Percentiles rank a stretch among this genome's conserved stretches.
These are phyloP conservation scores for Pneumocystis oryctolagi DNA, from an alignment of 1,139 yeast species.

Conservation along the genomic window DNA sequence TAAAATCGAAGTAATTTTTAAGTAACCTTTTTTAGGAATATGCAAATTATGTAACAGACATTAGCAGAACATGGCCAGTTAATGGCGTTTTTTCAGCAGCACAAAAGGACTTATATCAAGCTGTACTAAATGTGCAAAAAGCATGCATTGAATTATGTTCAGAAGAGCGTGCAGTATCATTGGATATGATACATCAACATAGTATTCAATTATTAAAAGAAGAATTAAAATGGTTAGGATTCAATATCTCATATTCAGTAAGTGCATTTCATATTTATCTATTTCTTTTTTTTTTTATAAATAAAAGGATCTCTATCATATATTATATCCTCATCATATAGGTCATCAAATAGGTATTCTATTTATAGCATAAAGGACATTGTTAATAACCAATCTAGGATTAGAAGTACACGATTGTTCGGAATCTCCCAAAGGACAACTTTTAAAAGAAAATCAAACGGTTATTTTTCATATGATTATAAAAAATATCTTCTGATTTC, in stretches of 20 bases:
- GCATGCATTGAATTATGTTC: slow-evolving; percentile 58
- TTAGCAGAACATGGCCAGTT: slow-evolving; percentile 93
- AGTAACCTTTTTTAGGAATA: slow-evolving; percentile 28
- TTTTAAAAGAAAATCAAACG: slow-evolving; percentile 48
- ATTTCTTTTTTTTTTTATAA: slow-evolving; percentile 34
- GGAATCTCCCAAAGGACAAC: slow-evolving; percentile 8
- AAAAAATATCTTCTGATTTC: not conserved
- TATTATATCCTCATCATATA: slow-evolving; percentile 78
- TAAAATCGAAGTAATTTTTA: not conserved
- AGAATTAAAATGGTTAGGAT: slow-evolving; percentile 63
- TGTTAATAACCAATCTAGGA: slow-evolving; percentile 34
- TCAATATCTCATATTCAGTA: slow-evolving; percentile 25
- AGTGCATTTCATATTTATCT: slow-evolving; percentile 23
- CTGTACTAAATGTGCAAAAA: slow-evolving; percentile 71
- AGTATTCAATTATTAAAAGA: slow-evolving; percentile 44
- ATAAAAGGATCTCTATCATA: slow-evolving; percentile 19
- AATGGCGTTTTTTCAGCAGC: slow-evolving; percentile 54
- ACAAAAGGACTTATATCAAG: slow-evolving; percentile 76
- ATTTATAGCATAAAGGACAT: not conserved
- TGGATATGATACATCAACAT: slow-evolving; percentile 63
- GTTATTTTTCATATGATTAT: slow-evolving; percentile 21
- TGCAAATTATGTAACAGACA: slow-evolving; percentile 93
- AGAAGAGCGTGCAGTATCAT: slow-evolving; percentile 35
- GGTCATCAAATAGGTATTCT: slow-evolving; percentile 51
- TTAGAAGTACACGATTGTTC: slow-evolving; percentile 38